phyloP scores from a whole-genome alignment of 257 asterid species.

The Euphrasia confusa region DNA sequence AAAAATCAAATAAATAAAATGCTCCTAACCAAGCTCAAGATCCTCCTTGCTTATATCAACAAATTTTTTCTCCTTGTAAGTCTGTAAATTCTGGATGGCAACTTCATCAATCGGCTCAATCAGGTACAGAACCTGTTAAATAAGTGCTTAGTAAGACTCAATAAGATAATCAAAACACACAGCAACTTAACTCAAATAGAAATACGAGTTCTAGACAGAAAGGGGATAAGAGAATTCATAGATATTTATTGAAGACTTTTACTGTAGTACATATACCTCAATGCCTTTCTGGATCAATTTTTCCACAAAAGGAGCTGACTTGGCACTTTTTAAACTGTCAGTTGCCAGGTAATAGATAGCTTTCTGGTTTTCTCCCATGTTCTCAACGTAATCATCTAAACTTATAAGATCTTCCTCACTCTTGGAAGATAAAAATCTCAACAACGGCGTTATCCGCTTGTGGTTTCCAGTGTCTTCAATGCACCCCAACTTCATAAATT shows the following conservation, averaged over 20 bases:
- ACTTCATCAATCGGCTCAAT: conserved; percentile 97
- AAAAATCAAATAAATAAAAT: no score
- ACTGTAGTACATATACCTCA: conserved; percentile 67
- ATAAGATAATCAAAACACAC: not conserved
- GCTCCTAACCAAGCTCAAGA: conserved; percentile 76
- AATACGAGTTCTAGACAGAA: not conserved
- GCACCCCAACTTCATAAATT: conserved; percentile 88
- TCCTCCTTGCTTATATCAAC: conserved; percentile 99
- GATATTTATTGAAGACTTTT: no score
- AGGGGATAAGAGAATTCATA: no score
- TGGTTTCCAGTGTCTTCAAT: conserved; percentile 96
- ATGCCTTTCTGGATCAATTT: conserved; percentile 83
- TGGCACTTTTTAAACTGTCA: conserved; percentile 95
- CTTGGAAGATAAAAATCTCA: conserved; percentile 88
- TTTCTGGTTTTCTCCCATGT: conserved; percentile 89
- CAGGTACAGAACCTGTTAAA: conserved; percentile 66
- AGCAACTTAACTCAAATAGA: not conserved
- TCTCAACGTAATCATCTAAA: conserved; percentile 86
- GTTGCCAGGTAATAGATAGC: conserved; percentile 93
- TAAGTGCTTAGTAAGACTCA: not conserved
- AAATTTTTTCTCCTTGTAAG: conserved; percentile 92
- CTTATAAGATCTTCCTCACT: conserved; percentile 86
- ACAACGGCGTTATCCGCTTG: conserved; percentile 74
- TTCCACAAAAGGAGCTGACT: conserved; percentile 93
- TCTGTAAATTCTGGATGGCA: conserved; percentile 88